Evolutionary conservation across 257 asterid genomes (phyloP), one percentile per base, ranked within the genome.

Genomic region (Cinchona pubescens): DNA sequence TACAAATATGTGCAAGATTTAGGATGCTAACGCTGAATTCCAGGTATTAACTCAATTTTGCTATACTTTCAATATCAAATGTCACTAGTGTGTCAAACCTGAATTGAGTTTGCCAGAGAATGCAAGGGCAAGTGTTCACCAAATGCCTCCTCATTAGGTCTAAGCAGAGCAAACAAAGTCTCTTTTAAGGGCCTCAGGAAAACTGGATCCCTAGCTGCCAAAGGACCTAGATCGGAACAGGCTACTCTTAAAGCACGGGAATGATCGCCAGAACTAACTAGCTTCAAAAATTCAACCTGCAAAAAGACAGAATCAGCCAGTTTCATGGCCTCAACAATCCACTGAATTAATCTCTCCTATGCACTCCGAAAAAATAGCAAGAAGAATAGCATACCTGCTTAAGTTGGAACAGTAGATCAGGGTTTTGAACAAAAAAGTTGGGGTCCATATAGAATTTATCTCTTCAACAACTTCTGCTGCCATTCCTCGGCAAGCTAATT

Each of bases 201-300:
- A 82, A 86, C 73, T 64, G 90, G 90, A 82, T 88, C 79, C 68
- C 86, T 91, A 53, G 96, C 87, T 38, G 99, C 97, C 87, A 95
- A 88, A 75, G 97, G 99, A 66, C 99, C 98, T 88, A 95, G 82
- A 89, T 91, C 87, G 62, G 94, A 82, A 76, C 90, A 85, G 70
- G 99, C 99, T 68, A 92, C 90, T 83, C 78, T 89, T 83, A 95
- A 77, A 19, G 99, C 98, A 81, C 83, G 53, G n/a, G 96, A 75
- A 81, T 90, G 87, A 82, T 95, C 94, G 74, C 98, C 97, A 64
- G 85, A 78, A 30, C 80, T 79, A 67, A 90, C 93, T 75, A 86
- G 87, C 89, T 95, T 95, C 78, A 88, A 80, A 83, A 95, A 95
- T 78, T 95, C 99, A 85, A 93, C 93, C 99, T 95, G 90, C 65